Percentiles rank a stretch among this genome's conserved stretches.
Conservation (phyloP, 306 rosid genomes). For the Vicia sativa region DNA sequence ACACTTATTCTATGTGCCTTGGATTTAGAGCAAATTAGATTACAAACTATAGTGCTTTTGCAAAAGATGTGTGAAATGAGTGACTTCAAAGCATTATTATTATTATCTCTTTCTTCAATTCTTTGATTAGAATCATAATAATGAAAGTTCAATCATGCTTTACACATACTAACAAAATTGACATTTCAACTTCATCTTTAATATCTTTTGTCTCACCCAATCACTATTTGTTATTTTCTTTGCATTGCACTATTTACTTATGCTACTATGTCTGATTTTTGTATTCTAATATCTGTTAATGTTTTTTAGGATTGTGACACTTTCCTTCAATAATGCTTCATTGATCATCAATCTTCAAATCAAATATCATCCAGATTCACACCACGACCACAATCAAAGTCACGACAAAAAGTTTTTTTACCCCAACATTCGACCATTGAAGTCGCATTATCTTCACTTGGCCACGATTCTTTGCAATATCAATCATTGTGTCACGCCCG, state of each 20-base stretch:
- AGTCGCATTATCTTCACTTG: background rate
- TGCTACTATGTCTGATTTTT: conserved; percentile 21
- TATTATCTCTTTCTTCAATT: conserved; percentile 35
- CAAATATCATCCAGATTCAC: conserved; percentile 30
- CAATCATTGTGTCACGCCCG: background rate
- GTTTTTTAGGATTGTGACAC: conserved; percentile 53
- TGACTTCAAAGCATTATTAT: conserved; percentile 59
- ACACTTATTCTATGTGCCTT: conserved; percentile 38
- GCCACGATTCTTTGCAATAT: background rate
- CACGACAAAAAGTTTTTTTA: no score
- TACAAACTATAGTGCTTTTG: conserved; percentile 11
- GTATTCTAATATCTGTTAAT: conserved; percentile 31
- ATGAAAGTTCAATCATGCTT: conserved; percentile 36
- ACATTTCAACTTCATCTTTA: conserved; percentile 50
- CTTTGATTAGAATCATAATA: conserved; percentile 53
- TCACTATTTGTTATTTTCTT: conserved; percentile 17
- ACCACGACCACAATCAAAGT: no score
- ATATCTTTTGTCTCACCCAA: background rate
- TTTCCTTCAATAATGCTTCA: conserved; percentile 42
- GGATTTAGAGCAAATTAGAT: conserved; percentile 43
- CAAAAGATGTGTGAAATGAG: conserved; percentile 52
- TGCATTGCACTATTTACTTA: conserved; percentile 23
- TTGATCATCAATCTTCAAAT: conserved; percentile 34
- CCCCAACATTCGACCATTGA: no score
- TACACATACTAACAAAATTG: conserved; percentile 51